These are phyloP conservation scores for Crucihimalaya himalaica DNA, from an alignment of 345 rosid genomes.

Conservation along the genomic window DNA sequence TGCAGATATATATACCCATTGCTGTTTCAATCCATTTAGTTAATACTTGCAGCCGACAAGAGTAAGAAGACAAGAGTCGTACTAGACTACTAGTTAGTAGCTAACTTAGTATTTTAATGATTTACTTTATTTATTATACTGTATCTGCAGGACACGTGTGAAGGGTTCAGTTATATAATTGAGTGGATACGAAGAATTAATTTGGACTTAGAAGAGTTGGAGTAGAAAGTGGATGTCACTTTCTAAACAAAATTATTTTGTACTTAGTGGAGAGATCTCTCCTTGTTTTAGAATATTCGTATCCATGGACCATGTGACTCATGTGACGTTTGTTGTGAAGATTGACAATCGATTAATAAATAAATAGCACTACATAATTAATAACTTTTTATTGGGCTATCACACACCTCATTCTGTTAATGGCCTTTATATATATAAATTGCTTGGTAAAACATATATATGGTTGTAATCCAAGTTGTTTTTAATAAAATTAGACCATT, in stretches of 20 bases:
- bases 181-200: neutral
- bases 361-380: neutral
- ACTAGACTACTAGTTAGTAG: neutral
- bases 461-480: too few species aligned
- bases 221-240: constrained; percentile 23
- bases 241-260: neutral
- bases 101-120: neutral
- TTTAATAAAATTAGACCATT: neutral
- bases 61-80: neutral
- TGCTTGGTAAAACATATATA: too few species aligned
- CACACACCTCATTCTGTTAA: too few species aligned
- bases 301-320: neutral
- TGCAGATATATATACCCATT: too few species aligned
- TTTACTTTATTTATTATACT: neutral
- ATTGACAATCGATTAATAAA: neutral
- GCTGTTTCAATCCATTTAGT: neutral
- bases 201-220: neutral
- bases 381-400: too few species aligned
- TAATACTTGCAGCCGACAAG: neutral
- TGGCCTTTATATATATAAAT: too few species aligned
- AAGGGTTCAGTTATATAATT: neutral
- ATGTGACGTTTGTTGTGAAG: constrained; percentile 14
- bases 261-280: neutral
- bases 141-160: constrained; percentile 23
- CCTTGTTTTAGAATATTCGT: neutral